Base-by-base conservation (phyloP, 352 stramenopile species). In the Phytophthora cryptogea region DNA sequence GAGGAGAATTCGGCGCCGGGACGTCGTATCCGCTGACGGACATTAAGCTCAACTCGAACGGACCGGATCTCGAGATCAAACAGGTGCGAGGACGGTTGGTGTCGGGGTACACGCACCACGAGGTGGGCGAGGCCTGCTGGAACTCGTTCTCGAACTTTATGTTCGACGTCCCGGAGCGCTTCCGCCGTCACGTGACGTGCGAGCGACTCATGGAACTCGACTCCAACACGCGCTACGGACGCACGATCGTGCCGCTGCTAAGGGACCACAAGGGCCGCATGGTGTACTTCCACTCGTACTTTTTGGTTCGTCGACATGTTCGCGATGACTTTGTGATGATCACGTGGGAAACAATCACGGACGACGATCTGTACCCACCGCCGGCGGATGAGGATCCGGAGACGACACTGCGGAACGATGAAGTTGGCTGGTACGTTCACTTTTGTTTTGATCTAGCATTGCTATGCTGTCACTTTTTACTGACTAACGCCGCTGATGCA, bases 201-300 rank as follows among this genome's bases (percentile, higher is more conserved):
- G 79, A 91, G 56, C 77, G 80, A 11, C 68, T 93, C 27, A 88
- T 91, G 81, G 83, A 93, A 57, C 54, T 93, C 39, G 81, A 93
- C 37, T 63, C 77, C 10, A 86, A 91, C 57, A 93, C 83, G 31
- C 80, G 83, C 2, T 93, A 93, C 63, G 83, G 83, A 16, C 78
- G 83, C 36, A 91, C 81, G 42, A 88, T 91, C 43, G 74, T 78
- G 23, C 83, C 83, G 20, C 47, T 93, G 58, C 61, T 93, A 6
- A 82, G 86, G 49, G 81, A 86, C 31, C 58, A 68, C 41, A 68
- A 84, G 46, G 83, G 80, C 23, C 65, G 77, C 20, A 67, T 89
- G 20, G 72, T 91, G 30, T 91, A 88, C 58, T 75, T 91, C 67
- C 81, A 93, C 66, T 90, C 79, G 59, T 89, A 90, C 56, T 88